Evolutionary conservation across 371 early-diverging fungal genomes (phyloP).

Genomic region (Quaeritorhiza haematococci): DNA sequence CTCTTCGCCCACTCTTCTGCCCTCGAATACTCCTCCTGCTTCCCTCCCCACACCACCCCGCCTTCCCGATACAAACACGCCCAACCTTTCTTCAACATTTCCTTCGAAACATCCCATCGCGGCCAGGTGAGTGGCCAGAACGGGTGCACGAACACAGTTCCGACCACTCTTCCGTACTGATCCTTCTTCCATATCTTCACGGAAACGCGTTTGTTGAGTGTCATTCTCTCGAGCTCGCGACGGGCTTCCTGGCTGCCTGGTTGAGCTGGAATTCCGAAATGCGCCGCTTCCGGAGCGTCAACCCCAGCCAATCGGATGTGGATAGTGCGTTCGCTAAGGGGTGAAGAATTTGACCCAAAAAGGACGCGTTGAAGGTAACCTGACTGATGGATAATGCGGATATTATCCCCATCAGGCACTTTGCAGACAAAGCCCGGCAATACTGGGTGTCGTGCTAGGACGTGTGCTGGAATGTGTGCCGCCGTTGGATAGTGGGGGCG

Average conservation of each 20-base stretch:
- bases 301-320: conserved; percentile 72
- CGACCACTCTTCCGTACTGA: conserved; percentile 65
- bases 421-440: no score
- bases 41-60: no score
- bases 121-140: conserved; percentile 32
- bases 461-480: no score
- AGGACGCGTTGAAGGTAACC: no score
- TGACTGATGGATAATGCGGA: no score
- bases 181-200: conserved; percentile 55
- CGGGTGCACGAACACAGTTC: neutral
- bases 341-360: no score
- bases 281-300: conserved; percentile 73
- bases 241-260: conserved; percentile 60
- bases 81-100: conserved; percentile 62
- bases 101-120: conserved; percentile 69
- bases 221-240: conserved; percentile 43
- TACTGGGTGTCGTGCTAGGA: no score
- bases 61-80: conserved; percentile 72
- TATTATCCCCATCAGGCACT: no score
- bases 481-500: no score
- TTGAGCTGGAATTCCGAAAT: conserved; percentile 72
- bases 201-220: conserved; percentile 44
- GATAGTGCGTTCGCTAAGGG: no score
- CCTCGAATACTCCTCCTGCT: no score
- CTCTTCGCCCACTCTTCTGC: no score